Conservation (phyloP, 148 eudicot genomes). For the Nepenthes gracilis region DNA sequence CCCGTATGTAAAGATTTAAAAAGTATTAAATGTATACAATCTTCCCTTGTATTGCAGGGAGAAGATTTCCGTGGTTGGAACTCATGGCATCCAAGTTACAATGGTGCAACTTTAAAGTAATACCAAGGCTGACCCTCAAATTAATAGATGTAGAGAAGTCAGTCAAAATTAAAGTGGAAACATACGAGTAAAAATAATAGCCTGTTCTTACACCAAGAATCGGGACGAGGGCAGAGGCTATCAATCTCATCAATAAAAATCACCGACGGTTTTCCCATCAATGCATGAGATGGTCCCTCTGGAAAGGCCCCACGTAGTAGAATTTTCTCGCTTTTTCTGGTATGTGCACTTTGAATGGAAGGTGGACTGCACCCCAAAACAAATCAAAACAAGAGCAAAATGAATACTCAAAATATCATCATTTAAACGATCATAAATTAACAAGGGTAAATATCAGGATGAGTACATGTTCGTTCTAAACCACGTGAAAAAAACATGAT, state of each 20-base stretch:
- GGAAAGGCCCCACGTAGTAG: constrained; percentile 66
- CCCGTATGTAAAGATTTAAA: too few relatives aligned
- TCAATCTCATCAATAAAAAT: constrained; percentile 93
- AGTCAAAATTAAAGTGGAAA: neutral
- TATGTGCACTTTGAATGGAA: constrained; percentile 72
- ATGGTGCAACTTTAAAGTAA: too few relatives aligned
- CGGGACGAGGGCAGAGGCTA: constrained; percentile 83
- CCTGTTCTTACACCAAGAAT: constrained; percentile 42
- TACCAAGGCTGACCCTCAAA: too few relatives aligned
- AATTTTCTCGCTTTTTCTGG: constrained; percentile 85
- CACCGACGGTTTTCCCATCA: constrained; percentile 71
- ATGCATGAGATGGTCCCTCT: constrained; percentile 67
- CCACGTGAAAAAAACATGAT: neutral
- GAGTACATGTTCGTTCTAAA: neutral
- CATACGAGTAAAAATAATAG: neutral
- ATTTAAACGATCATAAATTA: neutral
- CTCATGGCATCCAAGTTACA: too few relatives aligned
- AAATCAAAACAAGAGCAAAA: constrained; percentile 4
- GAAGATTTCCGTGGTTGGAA: too few relatives aligned
- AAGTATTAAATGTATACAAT: too few relatives aligned
- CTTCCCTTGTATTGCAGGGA: too few relatives aligned
- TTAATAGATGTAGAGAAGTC: too few relatives aligned
- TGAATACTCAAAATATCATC: neutral
- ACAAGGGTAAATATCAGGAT: neutral
- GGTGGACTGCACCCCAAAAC: constrained; percentile 59